A percentile compares a stretch with the other conserved stretches of the same genome.
These are phyloP conservation scores for Geotrichum klebahnii DNA, from an alignment of 1,139 yeast species.

Conservation along the genomic window DNA sequence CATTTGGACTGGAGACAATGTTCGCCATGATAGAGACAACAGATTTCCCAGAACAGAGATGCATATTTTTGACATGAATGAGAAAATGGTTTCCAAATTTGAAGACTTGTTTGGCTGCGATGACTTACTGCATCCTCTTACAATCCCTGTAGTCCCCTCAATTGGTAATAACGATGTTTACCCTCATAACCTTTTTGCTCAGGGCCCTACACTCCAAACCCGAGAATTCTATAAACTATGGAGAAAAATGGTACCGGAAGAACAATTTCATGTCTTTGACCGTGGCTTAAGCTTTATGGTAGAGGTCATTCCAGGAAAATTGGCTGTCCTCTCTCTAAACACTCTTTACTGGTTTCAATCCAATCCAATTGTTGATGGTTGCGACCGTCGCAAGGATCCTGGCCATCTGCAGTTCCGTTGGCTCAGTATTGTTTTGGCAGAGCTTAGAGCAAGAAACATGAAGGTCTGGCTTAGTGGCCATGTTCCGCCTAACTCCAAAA, in stretches of 20 bases:
- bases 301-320: slow-evolving; percentile 71
- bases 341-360: slow-evolving; percentile 70
- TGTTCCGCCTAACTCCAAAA: slow-evolving; percentile 80
- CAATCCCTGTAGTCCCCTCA: slow-evolving; percentile 57
- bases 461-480: slow-evolving; percentile 86
- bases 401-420: slow-evolving; percentile 73
- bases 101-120: slow-evolving; percentile 49
- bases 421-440: slow-evolving; percentile 71
- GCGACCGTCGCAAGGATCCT: slow-evolving; percentile 68
- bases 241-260: slow-evolving; percentile 70
- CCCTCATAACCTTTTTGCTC: slow-evolving; percentile 78
- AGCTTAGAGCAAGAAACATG: slow-evolving; percentile 67
- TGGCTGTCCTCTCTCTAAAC: slow-evolving; percentile 74
- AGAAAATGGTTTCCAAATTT: slow-evolving; percentile 53
- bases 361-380: slow-evolving; percentile 78
- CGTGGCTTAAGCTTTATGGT: slow-evolving; percentile 69
- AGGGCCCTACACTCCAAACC: slow-evolving; percentile 82
- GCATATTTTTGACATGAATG: slow-evolving; percentile 67
- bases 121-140: slow-evolving; percentile 38
- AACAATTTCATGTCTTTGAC: slow-evolving; percentile 68
- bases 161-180: slow-evolving; percentile 84
- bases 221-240: slow-evolving; percentile 70
- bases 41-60: slow-evolving; percentile 63
- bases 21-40: slow-evolving; percentile 81
- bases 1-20: slow-evolving; percentile 88